phyloP scores from a whole-genome alignment of 139 green algal species.

The Ulvella scutata region DNA sequence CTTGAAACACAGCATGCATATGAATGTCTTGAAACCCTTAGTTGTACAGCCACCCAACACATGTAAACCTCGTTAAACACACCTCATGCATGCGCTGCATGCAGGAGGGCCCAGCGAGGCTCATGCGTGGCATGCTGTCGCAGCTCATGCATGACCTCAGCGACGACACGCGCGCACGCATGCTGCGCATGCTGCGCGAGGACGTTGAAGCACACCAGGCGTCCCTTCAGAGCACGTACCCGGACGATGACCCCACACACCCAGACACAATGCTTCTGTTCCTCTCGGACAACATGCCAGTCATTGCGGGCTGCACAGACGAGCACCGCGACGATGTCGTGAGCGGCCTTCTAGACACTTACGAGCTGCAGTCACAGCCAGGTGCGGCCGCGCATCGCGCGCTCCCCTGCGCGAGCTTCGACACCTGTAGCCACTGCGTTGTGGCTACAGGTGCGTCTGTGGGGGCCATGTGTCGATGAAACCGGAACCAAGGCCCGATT shows the following conservation, averaged over 20 bases:
- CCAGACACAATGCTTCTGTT: neutral
- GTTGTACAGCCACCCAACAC: no score
- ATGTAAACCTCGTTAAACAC: neutral
- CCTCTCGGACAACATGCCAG: neutral
- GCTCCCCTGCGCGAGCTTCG: neutral
- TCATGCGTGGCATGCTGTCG: neutral
- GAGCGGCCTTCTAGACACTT: neutral
- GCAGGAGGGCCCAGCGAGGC: neutral
- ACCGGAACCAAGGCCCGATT: no score
- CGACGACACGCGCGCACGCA: neutral
- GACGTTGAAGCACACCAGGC: neutral
- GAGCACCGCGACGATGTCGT: neutral
- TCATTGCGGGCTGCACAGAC: neutral
- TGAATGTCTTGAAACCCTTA: no score
- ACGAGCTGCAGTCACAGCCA: neutral
- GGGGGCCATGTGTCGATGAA: no score
- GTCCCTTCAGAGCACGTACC: neutral
- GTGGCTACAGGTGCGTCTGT: neutral
- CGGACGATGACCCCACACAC: neutral
- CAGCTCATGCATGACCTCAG: neutral
- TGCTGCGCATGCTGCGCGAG: neutral
- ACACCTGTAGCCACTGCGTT: neutral
- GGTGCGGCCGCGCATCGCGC: neutral
- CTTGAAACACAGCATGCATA: no score
- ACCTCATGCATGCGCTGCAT: neutral